phyloP scores from a whole-genome alignment of 2,329 filamentous ascomycete genomes.

The Epichloe festucae region DNA sequence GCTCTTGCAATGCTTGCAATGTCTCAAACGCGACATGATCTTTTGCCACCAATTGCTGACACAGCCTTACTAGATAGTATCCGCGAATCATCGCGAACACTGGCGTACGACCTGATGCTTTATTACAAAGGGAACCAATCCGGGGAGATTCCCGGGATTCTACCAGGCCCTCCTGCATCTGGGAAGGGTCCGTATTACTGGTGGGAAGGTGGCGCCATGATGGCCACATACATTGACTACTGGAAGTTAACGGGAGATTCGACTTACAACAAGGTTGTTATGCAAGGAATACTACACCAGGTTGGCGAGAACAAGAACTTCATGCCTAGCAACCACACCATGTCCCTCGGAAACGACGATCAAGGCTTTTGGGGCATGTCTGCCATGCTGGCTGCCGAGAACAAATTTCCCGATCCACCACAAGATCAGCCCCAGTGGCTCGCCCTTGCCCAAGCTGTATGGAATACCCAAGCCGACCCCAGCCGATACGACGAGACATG shows the following conservation, averaged over 20 bases:
- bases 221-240: slow-evolving; percentile 57
- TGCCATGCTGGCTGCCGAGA: slow-evolving; percentile 54
- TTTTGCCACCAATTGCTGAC: not conserved
- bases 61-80: slow-evolving; percentile 29
- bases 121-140: slow-evolving; percentile 38
- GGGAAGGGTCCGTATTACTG: slow-evolving; percentile 50
- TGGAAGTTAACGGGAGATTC: slow-evolving; percentile 54
- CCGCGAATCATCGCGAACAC: slow-evolving; percentile 28
- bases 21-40: not conserved
- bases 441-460: slow-evolving; percentile 56
- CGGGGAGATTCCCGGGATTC: slow-evolving; percentile 41
- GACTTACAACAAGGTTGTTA: slow-evolving; percentile 47
- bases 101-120: slow-evolving; percentile 37
- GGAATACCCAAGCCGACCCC: slow-evolving; percentile 43
- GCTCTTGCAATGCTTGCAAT: not conserved
- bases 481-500: slow-evolving; percentile 55
- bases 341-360: slow-evolving; percentile 54
- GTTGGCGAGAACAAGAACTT: slow-evolving; percentile 43
- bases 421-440: slow-evolving; percentile 44
- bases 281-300: slow-evolving; percentile 44
- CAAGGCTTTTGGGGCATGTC: slow-evolving; percentile 60
- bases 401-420: slow-evolving; percentile 46
- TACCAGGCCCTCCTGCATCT: slow-evolving; percentile 39
- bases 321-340: slow-evolving; percentile 46
- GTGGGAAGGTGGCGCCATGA: slow-evolving; percentile 61